Percentiles rank a stretch among this genome's conserved stretches.
These are phyloP conservation scores for Ambrosiella xylebori DNA, from an alignment of 2,329 filamentous ascomycete genomes.

Conservation along the genomic window DNA sequence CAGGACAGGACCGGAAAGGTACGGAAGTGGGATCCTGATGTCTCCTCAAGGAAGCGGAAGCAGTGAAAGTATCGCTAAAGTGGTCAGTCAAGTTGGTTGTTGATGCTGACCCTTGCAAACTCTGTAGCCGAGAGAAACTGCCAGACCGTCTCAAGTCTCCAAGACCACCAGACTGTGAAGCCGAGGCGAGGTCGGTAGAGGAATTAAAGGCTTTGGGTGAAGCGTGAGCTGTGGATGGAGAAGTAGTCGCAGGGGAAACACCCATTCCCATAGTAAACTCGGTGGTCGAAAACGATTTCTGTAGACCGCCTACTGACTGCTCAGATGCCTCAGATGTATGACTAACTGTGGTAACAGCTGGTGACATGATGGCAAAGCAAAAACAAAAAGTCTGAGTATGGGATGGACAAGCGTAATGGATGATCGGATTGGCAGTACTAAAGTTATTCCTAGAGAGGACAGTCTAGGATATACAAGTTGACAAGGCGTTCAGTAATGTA, in stretches of 20 bases:
- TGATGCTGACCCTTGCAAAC: slow-evolving; percentile 5
- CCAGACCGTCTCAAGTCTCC: slow-evolving; percentile 9
- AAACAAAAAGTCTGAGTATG: neutral
- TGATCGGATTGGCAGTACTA: neutral
- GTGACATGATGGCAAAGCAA: neutral
- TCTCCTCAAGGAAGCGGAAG: neutral
- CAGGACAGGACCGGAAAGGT: neutral
- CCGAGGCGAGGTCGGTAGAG: slow-evolving; percentile 16
- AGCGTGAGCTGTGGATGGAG: neutral
- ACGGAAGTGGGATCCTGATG: neutral
- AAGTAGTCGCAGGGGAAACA: neutral
- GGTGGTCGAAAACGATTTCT: slow-evolving; percentile 43
- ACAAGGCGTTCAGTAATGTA: no score
- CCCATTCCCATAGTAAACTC: slow-evolving; percentile 27
- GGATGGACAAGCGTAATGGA: neutral
- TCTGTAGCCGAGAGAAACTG: slow-evolving; percentile 6
- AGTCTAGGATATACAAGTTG: neutral
- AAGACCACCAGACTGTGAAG: neutral
- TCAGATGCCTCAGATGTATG: neutral
- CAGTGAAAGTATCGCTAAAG: slow-evolving; percentile 6
- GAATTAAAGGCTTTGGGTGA: neutral
- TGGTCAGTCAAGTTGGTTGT: slow-evolving; percentile 5
- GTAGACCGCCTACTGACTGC: slow-evolving; percentile 21
- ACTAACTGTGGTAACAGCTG: neutral
- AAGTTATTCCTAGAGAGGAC: neutral